Base-by-base conservation (phyloP, 2,329 filamentous ascomycete genomes). In the Colletotrichum plurivorum region DNA sequence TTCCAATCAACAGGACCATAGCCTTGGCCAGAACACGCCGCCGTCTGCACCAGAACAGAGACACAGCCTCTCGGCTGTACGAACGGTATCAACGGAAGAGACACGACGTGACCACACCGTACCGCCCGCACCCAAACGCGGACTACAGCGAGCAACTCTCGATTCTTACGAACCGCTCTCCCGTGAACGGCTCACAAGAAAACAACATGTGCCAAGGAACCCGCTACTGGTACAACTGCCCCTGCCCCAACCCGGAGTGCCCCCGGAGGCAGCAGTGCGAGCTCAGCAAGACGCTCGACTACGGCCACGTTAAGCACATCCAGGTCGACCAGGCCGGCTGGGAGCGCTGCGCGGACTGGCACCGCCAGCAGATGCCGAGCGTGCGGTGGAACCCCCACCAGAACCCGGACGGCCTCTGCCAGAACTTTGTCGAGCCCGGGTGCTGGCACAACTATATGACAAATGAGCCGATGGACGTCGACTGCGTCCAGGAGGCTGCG, bases 261-360 rank as follows among this genome's bases (percentile, higher is more conserved):
- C 16, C 49, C 9, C 4, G 16, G 18, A n/a, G 16, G 18, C 45
- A 20, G 20, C 20, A 15, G 25, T n/a, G 49, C 16, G 49, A 56
- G 10, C 13, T 56, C 31, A 43, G 41, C n/a, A 56, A 45, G 18
- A 16, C 18, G 45, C 41, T 43, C 15, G 45, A 48, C 16, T 6
- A 53, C 16, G 59, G 59, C 15, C 59, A 63, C 41, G 31, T 63
- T 4, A 7, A 22, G 0, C 9, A 16, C n/a, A 16, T 5, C 4
- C 48, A 63, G 20, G 59, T 55, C 15, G 20, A 63, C 2, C 36
- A 15, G 9, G 36, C 52, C 15, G 41, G 20, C 13, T 63, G 51
- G 48, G 36, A 45, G 22, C 41, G 55, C 49, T 63, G 59, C 51
- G 59, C 55, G 16, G 43, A 7, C 15, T 63, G 59, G 59, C 39